Evolutionary conservation across 441 rosid species (phyloP).

Genomic region (Bocquillonia castaneifolia): DNA sequence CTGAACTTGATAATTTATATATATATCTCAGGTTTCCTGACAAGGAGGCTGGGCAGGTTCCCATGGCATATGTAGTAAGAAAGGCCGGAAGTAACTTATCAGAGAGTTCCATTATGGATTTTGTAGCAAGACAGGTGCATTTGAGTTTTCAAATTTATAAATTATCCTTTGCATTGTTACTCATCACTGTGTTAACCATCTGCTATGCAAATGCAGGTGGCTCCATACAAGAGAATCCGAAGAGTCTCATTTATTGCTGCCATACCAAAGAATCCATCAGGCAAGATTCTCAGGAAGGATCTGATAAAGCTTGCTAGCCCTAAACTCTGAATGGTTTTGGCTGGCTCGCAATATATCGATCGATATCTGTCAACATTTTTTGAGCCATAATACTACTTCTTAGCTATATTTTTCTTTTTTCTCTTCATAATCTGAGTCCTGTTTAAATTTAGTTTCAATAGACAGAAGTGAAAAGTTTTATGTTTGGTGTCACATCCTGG

Average conservation of each 20-base stretch:
- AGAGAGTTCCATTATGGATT: conserved; percentile 46
- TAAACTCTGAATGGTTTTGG: conserved; percentile 44
- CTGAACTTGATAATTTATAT: background rate
- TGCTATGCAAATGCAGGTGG: conserved; percentile 43
- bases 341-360: too few species aligned
- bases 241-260: conserved; percentile 60
- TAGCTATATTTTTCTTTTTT: conserved; percentile 3
- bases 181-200: background rate
- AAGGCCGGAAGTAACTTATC: conserved; percentile 45
- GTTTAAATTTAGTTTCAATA: background rate
- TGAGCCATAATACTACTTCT: background rate
- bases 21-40: conserved; percentile 63
- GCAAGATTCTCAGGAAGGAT: conserved; percentile 89
- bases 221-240: conserved; percentile 77
- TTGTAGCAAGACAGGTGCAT: conserved; percentile 55
- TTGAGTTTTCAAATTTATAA: background rate
- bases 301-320: conserved; percentile 70
- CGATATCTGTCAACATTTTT: background rate
- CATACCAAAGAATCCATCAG: conserved; percentile 83
- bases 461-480: background rate
- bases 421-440: background rate
- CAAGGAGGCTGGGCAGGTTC: conserved; percentile 70
- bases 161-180: background rate
- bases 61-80: conserved; percentile 76
- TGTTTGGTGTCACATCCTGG: background rate